These are phyloP conservation scores for Mortierella sp. DNA, from an alignment of 371 early-diverging fungal species.

Conservation along the genomic window DNA sequence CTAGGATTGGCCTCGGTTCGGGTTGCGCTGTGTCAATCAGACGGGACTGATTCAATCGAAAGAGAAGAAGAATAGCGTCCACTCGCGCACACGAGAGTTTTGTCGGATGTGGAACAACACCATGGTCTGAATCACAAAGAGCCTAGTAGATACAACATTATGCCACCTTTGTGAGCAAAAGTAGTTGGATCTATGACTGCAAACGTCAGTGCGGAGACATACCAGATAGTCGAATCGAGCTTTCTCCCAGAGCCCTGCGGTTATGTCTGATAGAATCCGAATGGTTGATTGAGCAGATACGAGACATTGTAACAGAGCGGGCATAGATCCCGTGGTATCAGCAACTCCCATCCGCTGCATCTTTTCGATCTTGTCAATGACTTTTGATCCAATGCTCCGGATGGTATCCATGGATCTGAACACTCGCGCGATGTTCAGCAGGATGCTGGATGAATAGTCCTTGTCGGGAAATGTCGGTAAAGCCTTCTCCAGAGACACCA, in stretches of 20 bases:
- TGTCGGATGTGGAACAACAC: conserved; percentile 15
- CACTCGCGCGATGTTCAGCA: conserved; percentile 42
- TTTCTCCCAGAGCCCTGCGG: conserved; percentile 20
- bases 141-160: conserved; percentile 3
- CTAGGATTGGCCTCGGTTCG: conserved; percentile 1
- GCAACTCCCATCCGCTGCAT: background rate
- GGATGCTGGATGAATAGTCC: background rate
- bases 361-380: conserved; percentile 22
- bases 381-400: conserved; percentile 35
- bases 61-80: conserved; percentile 41
- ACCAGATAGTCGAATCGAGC: conserved; percentile 19
- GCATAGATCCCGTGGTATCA: background rate
- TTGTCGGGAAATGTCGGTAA: conserved; percentile 11
- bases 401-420: conserved; percentile 41
- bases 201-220: background rate
- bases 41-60: conserved; percentile 21
- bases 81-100: conserved; percentile 45
- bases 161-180: background rate
- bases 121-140: conserved; percentile 6
- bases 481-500: conserved; percentile 8
- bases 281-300: background rate
- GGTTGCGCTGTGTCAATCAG: too few species aligned
- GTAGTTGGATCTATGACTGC: background rate
- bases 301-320: background rate
- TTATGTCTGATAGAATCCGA: conserved; percentile 11